Conservation (phyloP, 2,329 filamentous ascomycete genomes). For the Chaetomiaceae sp. region DNA sequence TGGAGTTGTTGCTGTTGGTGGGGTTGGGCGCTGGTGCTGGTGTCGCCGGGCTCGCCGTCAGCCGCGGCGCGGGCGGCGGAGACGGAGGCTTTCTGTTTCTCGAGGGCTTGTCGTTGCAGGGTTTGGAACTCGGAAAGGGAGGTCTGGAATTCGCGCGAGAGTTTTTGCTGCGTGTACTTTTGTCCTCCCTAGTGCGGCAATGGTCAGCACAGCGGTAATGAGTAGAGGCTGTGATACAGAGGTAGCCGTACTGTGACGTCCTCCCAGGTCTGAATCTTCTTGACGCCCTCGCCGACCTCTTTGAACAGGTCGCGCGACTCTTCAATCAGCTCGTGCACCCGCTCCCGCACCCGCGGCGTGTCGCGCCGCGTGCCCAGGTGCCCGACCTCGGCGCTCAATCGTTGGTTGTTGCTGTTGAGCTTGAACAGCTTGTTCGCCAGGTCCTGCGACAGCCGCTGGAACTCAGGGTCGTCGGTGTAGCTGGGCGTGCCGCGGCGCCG, state of each 20-base stretch:
- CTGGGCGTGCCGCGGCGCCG: conserved; percentile 60
- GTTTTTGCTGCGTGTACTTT: conserved; percentile 92
- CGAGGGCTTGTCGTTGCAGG: conserved; percentile 82
- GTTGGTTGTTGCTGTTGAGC: conserved; percentile 80
- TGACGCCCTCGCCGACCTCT: conserved; percentile 86
- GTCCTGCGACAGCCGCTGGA: conserved; percentile 72
- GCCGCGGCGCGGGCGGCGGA: conserved; percentile 75
- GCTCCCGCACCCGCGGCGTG: conserved; percentile 81
- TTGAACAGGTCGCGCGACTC: conserved; percentile 84
- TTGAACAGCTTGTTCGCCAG: conserved; percentile 86
- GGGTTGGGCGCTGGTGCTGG: conserved; percentile 11
- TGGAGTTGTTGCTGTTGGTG: conserved; percentile 35
- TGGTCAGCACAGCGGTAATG: neutral
- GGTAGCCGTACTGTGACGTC: conserved; percentile 63
- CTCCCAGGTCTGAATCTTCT: conserved; percentile 83
- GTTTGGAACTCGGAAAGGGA: conserved; percentile 86
- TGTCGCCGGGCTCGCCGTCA: conserved; percentile 46
- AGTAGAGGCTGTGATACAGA: too few species aligned
- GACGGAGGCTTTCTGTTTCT: conserved; percentile 85
- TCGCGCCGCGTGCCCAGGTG: conserved; percentile 86
- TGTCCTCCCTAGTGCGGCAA: conserved; percentile 70
- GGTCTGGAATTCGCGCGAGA: conserved; percentile 87
- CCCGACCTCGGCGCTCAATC: conserved; percentile 75
- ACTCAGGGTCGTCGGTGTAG: conserved; percentile 90
- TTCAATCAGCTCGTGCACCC: conserved; percentile 80